phyloP scores from a whole-genome alignment of 208 protist species.

The Herpetomonas muscarum region DNA sequence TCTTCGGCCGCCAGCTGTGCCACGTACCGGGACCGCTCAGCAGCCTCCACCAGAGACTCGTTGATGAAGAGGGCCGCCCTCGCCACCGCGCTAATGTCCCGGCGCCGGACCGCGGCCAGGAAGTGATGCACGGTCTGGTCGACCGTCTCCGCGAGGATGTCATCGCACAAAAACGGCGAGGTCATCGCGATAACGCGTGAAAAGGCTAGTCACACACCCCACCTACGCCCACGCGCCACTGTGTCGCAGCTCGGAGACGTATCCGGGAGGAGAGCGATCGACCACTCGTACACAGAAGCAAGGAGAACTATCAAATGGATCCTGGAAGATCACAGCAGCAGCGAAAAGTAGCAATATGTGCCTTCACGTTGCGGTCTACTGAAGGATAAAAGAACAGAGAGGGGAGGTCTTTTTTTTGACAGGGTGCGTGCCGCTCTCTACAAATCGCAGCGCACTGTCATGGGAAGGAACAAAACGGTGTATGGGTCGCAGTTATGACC shows the following conservation, averaged over 20 bases:
- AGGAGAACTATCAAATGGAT: too few relatives aligned
- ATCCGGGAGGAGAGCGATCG: too few relatives aligned
- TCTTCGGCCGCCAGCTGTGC: neutral
- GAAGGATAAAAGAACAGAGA: neutral
- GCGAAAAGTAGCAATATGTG: too few relatives aligned
- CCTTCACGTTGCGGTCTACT: neutral
- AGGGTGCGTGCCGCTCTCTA: neutral
- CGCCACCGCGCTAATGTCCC: conserved; percentile 12
- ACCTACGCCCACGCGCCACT: too few relatives aligned
- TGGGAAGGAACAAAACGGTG: too few relatives aligned
- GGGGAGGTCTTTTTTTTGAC: neutral
- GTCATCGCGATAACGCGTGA: too few relatives aligned
- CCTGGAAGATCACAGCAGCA: too few relatives aligned
- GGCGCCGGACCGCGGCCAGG: conserved; percentile 10
- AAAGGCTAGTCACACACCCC: too few relatives aligned
- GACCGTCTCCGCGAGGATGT: conserved; percentile 30
- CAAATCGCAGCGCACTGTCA: too few relatives aligned
- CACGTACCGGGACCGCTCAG: conserved; percentile 1
- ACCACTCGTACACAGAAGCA: too few relatives aligned
- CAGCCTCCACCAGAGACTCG: conserved; percentile 11
- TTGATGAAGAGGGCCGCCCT: conserved; percentile 22
- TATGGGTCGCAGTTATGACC: too few relatives aligned
- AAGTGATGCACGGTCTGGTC: conserved; percentile 29
- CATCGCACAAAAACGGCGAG: too few relatives aligned
- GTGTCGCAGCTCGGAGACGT: neutral